Evolutionary conservation across 306 rosid genomes (phyloP).

Genomic region (Cicer yamashitae): DNA sequence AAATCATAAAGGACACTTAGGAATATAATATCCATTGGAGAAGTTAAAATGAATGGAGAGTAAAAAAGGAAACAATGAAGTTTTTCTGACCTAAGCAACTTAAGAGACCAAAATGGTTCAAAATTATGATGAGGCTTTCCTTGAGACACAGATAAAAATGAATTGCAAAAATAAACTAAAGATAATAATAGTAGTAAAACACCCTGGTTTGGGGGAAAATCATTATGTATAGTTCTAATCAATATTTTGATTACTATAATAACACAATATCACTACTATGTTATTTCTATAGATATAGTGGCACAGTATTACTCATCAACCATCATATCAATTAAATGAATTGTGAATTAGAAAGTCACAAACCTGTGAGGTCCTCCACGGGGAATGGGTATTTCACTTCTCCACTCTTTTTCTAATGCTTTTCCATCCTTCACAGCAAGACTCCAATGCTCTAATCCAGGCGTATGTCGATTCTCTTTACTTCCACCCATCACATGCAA

Average conservation of each 20-base stretch:
- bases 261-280: conserved; percentile 1
- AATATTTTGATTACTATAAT: conserved; percentile 3
- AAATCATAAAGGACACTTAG: conserved; percentile 26
- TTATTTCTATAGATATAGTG: conserved; percentile 2
- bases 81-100: conserved; percentile 21
- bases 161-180: not conserved
- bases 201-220: conserved; percentile 9
- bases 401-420: conserved; percentile 80
- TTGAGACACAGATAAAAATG: conserved; percentile 11
- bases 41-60: conserved; percentile 12
- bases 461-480: conserved; percentile 93
- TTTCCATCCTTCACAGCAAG: conserved; percentile 86
- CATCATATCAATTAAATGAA: conserved; percentile 24
- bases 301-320: not conserved
- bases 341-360: conserved; percentile 25
- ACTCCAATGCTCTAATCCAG: conserved; percentile 96
- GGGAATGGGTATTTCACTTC: conserved; percentile 83
- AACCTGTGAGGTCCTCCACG: conserved; percentile 99
- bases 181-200: not conserved
- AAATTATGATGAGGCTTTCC: conserved; percentile 19
- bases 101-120: conserved; percentile 34
- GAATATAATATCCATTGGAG: conserved; percentile 16
- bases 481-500: conserved; percentile 99
- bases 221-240: not conserved
- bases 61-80: conserved; percentile 10